Percentiles rank a stretch among this genome's conserved stretches.
Conservation (phyloP, 1,139 yeast species). For the Saccharomyces uvarum region DNA sequence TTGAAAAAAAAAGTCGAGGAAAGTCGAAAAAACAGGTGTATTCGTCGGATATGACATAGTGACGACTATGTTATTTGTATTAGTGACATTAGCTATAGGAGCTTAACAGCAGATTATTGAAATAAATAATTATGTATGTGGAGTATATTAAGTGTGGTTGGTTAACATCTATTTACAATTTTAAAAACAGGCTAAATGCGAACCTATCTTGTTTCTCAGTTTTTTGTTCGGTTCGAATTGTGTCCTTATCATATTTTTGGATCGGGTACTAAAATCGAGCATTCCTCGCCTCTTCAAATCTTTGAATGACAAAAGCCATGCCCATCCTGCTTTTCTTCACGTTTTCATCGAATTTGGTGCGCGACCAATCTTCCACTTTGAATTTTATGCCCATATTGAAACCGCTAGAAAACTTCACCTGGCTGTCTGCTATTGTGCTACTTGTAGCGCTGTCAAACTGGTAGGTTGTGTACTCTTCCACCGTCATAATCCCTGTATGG, state of each 20-base stretch:
- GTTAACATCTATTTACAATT: not conserved
- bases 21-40: not conserved
- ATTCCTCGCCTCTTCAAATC: conserved; percentile 34
- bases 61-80: not conserved
- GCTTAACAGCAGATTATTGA: not conserved
- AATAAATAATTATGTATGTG: not conserved
- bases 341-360: conserved; percentile 59
- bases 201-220: not conserved
- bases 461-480: conserved; percentile 70
- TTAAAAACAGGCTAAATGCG: not conserved
- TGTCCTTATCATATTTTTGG: not conserved
- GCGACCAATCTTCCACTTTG: conserved; percentile 79
- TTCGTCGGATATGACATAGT: not conserved
- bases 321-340: conserved; percentile 63
- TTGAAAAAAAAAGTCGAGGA: not conserved
- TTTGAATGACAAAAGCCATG: conserved; percentile 69
- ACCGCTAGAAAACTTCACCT: conserved; percentile 69
- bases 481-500: conserved; percentile 69
- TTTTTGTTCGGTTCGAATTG: not conserved
- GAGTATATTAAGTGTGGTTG: not conserved
- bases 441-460: conserved; percentile 24
- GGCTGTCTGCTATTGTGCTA: conserved; percentile 30
- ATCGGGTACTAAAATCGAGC: not conserved
- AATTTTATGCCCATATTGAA: conserved; percentile 50
- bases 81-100: not conserved